A percentile compares a stretch with the other conserved stretches of the same genome.
These are phyloP conservation scores for Stramenopiles sp. DNA, from an alignment of 352 stramenopile genomes.

Conservation along the genomic window DNA sequence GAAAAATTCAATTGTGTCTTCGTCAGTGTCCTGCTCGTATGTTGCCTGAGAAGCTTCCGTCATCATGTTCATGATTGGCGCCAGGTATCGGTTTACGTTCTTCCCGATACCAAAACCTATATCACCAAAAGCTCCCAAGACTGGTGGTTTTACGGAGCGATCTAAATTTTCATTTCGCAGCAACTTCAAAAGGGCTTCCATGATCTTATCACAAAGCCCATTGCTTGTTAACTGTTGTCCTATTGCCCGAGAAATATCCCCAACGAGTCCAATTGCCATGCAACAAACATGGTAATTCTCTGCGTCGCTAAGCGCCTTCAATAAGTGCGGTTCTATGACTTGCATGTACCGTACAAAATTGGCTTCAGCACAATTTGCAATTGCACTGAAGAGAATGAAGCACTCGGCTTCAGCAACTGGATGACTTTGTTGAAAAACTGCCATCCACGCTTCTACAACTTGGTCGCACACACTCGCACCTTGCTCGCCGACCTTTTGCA, in stretches of 20 bases:
- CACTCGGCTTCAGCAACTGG: slow-evolving; percentile 79
- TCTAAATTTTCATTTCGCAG: slow-evolving; percentile 77
- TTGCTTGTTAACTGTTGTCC: slow-evolving; percentile 67
- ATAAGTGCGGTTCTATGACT: slow-evolving; percentile 66
- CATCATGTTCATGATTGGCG: slow-evolving; percentile 53
- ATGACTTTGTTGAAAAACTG: slow-evolving; percentile 36
- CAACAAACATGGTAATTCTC: slow-evolving; percentile 88
- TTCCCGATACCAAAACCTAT: slow-evolving; percentile 82
- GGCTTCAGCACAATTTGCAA: slow-evolving; percentile 73
- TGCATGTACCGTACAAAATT: slow-evolving; percentile 87
- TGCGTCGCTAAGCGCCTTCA: slow-evolving; percentile 74
- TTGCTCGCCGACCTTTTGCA: too few species aligned
- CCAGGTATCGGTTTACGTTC: slow-evolving; percentile 64
- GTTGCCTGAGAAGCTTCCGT: slow-evolving; percentile 39
- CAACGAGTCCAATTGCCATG: slow-evolving; percentile 76
- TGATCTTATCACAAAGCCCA: slow-evolving; percentile 82
- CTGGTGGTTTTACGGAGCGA: slow-evolving; percentile 79
- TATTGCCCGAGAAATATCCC: slow-evolving; percentile 77
- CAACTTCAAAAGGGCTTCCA: slow-evolving; percentile 73
- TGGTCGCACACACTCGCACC: too few species aligned
- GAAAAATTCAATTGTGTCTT: slow-evolving; percentile 94
- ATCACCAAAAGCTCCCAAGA: slow-evolving; percentile 87
- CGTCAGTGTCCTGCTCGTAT: slow-evolving; percentile 52
- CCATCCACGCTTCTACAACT: too few species aligned
- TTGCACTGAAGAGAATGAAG: slow-evolving; percentile 72